phyloP scores from a whole-genome alignment of 2,329 filamentous ascomycete genomes.

The Zasmidium cellare region DNA sequence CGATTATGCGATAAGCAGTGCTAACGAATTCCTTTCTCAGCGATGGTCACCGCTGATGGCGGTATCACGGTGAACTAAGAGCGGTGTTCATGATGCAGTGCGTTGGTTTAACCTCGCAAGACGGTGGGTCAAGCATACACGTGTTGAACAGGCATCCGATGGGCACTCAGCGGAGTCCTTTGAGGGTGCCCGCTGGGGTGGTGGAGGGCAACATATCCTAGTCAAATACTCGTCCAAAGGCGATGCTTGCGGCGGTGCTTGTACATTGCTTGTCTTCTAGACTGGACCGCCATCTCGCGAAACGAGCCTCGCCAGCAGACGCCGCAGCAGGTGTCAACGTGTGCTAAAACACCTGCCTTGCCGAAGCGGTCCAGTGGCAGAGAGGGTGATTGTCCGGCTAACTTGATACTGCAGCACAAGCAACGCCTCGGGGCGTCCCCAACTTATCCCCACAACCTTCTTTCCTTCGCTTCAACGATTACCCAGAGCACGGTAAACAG shows the following conservation, averaged over 20 bases:
- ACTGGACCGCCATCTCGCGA: background rate
- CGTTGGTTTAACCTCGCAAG: background rate
- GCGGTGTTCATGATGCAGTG: background rate
- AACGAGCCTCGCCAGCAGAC: background rate
- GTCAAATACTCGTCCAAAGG: background rate
- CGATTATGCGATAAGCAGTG: background rate
- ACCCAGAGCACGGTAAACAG: background rate
- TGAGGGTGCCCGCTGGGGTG: background rate
- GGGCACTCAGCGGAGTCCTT: background rate
- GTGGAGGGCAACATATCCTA: background rate
- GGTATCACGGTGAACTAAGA: conserved; percentile 22
- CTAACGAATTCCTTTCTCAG: conserved; percentile 9
- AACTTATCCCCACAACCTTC: background rate
- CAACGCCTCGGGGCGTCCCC: background rate
- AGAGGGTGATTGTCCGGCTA: background rate
- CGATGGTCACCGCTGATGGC: conserved; percentile 26
- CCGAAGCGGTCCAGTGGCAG: background rate
- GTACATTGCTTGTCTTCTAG: background rate
- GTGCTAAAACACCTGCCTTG: background rate
- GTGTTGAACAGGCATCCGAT: no score
- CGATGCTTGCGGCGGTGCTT: background rate
- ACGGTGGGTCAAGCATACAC: background rate
- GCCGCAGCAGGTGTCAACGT: background rate
- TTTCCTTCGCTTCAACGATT: background rate
- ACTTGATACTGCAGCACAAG: background rate